Evolutionary conservation across 2,329 filamentous ascomycete genomes (phyloP).

Genomic region (Xylariaceae sp.): DNA sequence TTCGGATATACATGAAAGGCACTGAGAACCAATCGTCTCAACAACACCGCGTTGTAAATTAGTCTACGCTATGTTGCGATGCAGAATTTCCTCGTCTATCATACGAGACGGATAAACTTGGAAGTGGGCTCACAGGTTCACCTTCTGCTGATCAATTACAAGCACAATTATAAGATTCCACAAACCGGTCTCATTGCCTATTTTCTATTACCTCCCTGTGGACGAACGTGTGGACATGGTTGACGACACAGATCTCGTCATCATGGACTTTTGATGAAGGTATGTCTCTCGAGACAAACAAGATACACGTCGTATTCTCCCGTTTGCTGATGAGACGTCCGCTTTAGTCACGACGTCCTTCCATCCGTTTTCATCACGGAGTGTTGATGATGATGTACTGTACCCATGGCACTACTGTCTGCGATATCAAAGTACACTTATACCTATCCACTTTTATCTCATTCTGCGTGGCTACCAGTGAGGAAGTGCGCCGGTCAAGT

Average conservation of each 20-base stretch:
- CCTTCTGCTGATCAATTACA: not conserved
- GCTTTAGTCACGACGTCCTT: not conserved
- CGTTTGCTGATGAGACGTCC: not conserved
- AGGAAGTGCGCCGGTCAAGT: too few relatives aligned
- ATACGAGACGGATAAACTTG: slow-evolving; percentile 5
- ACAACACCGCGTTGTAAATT: slow-evolving; percentile 28
- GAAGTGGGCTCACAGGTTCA: not conserved
- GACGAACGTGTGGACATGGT: not conserved
- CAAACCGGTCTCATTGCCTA: not conserved
- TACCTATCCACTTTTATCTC: not conserved
- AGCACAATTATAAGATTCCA: not conserved
- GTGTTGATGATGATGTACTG: too few relatives aligned
- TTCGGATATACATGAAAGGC: slow-evolving; percentile 14
- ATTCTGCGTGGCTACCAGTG: too few relatives aligned
- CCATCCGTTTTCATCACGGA: not conserved
- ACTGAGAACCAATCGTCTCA: slow-evolving; percentile 16
- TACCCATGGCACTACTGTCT: too few relatives aligned
- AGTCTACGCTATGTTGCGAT: slow-evolving; percentile 18
- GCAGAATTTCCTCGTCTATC: slow-evolving; percentile 2
- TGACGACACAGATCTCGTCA: not conserved
- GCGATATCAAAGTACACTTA: not conserved
- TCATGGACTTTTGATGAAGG: not conserved
- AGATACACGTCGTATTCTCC: not conserved
- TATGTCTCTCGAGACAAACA: not conserved
- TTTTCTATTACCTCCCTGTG: not conserved